A percentile compares a stretch with the other conserved stretches of the same genome.
Evolutionary conservation across 2,329 filamentous ascomycete genomes (phyloP).

Genomic region (Ceratocystis smalleyi): DNA sequence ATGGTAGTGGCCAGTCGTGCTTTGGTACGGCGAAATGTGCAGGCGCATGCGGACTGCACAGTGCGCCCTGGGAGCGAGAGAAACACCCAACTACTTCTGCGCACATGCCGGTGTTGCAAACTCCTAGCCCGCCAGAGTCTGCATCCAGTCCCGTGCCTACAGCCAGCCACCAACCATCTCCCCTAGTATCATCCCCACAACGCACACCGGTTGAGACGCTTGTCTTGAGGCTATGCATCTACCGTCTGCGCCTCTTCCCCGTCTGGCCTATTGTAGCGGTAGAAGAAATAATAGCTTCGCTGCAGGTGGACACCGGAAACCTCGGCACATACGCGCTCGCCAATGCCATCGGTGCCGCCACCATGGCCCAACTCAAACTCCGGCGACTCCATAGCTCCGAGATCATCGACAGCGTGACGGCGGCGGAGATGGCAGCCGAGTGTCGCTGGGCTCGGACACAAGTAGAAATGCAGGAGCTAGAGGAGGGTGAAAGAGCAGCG

Average conservation of each 20-base stretch:
- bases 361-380: constrained; percentile 34
- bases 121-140: background rate
- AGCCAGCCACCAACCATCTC: background rate
- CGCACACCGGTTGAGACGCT: constrained; percentile 4
- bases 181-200: background rate
- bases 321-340: constrained; percentile 28
- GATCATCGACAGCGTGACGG: constrained; percentile 22
- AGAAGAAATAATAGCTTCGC: constrained; percentile 26
- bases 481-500: background rate
- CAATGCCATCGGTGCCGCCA: constrained; percentile 32
- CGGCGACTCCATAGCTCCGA: constrained; percentile 21
- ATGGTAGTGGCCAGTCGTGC: background rate
- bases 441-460: constrained; percentile 22
- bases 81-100: background rate
- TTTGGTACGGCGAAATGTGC: background rate
- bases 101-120: background rate
- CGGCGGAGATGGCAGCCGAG: constrained; percentile 25
- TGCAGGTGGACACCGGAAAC: constrained; percentile 25
- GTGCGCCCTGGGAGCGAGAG: background rate
- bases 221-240: constrained; percentile 26
- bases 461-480: constrained; percentile 19
- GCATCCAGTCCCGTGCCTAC: background rate
- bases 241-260: constrained; percentile 35
- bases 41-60: background rate
- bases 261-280: constrained; percentile 37